Evolutionary conservation across 1,139 yeast species (phyloP).

Genomic region (Pneumocystis oryctolagi): DNA sequence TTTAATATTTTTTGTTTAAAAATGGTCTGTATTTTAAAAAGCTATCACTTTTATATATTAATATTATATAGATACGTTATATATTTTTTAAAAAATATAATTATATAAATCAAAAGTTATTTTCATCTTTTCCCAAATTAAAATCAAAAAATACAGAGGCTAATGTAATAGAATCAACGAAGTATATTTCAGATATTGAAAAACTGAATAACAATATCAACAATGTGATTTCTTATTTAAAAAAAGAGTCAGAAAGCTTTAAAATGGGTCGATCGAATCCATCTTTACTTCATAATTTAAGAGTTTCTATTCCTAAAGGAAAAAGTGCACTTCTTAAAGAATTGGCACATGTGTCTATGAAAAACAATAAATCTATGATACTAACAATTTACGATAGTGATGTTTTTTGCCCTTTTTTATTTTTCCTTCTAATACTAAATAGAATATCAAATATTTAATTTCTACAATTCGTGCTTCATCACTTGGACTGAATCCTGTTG

Average conservation of each 20-base stretch:
- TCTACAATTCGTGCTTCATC: neutral
- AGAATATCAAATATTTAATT: neutral
- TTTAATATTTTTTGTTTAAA: neutral
- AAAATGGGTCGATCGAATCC: neutral
- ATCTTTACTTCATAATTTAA: neutral
- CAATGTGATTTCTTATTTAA: neutral
- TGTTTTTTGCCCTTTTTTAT: neutral
- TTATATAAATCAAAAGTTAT: neutral
- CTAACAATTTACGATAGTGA: neutral
- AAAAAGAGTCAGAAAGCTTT: neutral
- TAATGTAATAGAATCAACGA: neutral
- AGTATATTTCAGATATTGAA: neutral
- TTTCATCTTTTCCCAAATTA: neutral
- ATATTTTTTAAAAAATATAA: neutral
- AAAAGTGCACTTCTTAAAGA: neutral
- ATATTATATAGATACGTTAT: neutral
- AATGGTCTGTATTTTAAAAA: neutral
- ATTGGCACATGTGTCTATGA: neutral
- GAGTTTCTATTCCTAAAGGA: neutral
- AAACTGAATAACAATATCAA: neutral
- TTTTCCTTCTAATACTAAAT: neutral
- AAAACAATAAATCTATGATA: neutral
- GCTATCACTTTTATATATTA: neutral
- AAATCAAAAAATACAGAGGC: neutral
- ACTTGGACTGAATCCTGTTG: neutral